Base-by-base conservation (phyloP, 202 grass and related monocot species). In the Elaeis oleifera region DNA sequence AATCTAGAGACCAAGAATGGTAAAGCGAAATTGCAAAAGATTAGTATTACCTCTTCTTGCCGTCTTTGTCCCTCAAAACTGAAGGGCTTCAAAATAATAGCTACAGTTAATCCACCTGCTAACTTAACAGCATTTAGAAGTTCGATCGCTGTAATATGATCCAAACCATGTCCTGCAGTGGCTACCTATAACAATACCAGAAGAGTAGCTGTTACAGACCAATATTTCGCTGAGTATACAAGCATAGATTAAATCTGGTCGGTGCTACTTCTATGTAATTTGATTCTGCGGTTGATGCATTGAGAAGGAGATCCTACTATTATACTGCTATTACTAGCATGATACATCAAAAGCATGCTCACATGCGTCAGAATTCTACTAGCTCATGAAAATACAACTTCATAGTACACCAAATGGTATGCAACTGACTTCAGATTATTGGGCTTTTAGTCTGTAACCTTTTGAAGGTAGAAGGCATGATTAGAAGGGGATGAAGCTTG, bases 31-130 rank as follows among this genome's bases (percentile, higher is more conserved):
- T 24, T 59, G 49, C 14, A 53, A 8, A 49, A 74, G 13, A 73
- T 65, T 19, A 23, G n/a, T 31, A 53, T 20, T 74, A 96, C 92
- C 84, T 97, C 88, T 62, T 77, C 29, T 74, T 81, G 88, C 7
- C 88, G 88, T 71, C 77, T 91, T 84, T 88, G 73, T 76, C 88
- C 92, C 77, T 97, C 92, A 50, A 97, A 97, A 71, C 77, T 84
- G 65, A 97, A 97, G 36, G 92, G 92, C 74, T 88, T 80, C 76
- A 97, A 72, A 77, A 91, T 76, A 74, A 97, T 89, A 36, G 92
- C 90, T 54, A 79, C 74, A 65, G 92, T 76, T 66, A 97, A 64
- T 44, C 82, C 81, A 69, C 85, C 82, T 39, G 80, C 64, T 62
- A 82, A 91, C 81, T 92, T 97, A 25, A 88, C 68, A 63, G 61